phyloP scores from a whole-genome alignment of 1,139 yeast genomes.

The Oligophagozyma castellii region DNA sequence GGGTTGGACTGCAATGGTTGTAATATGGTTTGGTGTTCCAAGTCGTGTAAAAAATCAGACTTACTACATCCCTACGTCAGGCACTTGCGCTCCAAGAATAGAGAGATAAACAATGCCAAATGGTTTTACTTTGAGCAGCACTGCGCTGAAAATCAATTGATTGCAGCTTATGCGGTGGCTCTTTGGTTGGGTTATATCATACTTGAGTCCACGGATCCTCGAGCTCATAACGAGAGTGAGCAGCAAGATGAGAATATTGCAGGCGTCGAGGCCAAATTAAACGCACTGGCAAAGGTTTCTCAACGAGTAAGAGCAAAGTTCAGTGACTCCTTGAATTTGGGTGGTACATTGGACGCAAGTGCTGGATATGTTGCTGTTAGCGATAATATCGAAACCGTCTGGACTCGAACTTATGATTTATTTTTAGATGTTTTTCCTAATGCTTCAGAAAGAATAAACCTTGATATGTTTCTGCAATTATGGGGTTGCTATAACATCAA shows the following conservation, averaged over 20 bases:
- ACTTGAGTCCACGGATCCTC: too few species aligned
- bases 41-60: constrained; percentile 41
- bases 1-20: constrained; percentile 63
- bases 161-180: constrained; percentile 54
- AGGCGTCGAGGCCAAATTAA: constrained; percentile 40
- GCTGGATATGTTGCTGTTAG: constrained; percentile 27
- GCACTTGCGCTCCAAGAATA: constrained; percentile 31
- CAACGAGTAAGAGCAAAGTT: constrained; percentile 55
- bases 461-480: constrained; percentile 44
- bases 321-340: constrained; percentile 35
- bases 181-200: constrained; percentile 38
- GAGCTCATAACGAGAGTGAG: too few species aligned
- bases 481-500: constrained; percentile 66
- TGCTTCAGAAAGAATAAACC: constrained; percentile 25
- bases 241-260: constrained; percentile 26
- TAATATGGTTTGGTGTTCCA: constrained; percentile 59
- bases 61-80: constrained; percentile 43
- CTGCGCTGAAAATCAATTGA: constrained; percentile 55
- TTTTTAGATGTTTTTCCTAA: constrained; percentile 39
- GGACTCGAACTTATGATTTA: constrained; percentile 43
- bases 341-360: constrained; percentile 42
- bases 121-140: constrained; percentile 47
- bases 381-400: constrained; percentile 31
- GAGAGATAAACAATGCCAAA: constrained; percentile 28
- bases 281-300: constrained; percentile 59